Evolutionary conservation across 2,329 filamentous ascomycete genomes (phyloP), one percentile per base, ranked within the genome.

Genomic region (Colletotrichum sp.): DNA sequence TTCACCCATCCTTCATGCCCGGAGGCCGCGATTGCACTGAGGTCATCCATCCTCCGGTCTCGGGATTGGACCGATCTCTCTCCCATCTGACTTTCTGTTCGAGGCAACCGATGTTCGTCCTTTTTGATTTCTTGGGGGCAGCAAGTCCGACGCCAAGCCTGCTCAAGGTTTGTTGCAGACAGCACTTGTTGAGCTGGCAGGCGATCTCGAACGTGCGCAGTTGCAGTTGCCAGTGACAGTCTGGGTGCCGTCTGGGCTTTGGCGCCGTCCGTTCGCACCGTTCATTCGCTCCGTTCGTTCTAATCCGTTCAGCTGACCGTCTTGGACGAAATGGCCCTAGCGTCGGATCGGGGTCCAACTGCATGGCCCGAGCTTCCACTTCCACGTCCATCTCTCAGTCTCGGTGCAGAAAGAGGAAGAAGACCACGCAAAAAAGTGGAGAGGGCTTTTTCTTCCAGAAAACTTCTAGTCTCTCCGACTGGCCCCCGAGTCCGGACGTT

Each of bases 381-480:
- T 44, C 18, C 39, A 18, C 16, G 16, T 44, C 36, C 36, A 44
- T 44, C 36, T 18, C 3, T 18, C 36, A 44, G 36, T 49, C 39
- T 49, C 39, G 39, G 39, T 49, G 39, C 39, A 49, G 39, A 49
- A 49, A 49, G 39, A 49, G 39, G 39, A n/a, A 49, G 18, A 52
- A 21, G n/a, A 13, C 21, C 39, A 44, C 30, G 65, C 7, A 8
- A 24, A 68, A 68, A 64, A 59, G 36, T 32, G 63, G 52, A 6
- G 34, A 36, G 2, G 9, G 44, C 6, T 3, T 34, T 21, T 39
- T 36, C 32, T 76, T 76, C 74, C 64, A 69, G 74, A 76, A 76
- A 65, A 65, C 21, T 76, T 76, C 74, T 76, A 76, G 70, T 76
- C 70, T 76, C 70, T 32, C 62, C 68, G 36, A 72, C 55, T n/a